phyloP scores from a whole-genome alignment of 1,139 yeast genomes.

The Protomyces inundatus region DNA sequence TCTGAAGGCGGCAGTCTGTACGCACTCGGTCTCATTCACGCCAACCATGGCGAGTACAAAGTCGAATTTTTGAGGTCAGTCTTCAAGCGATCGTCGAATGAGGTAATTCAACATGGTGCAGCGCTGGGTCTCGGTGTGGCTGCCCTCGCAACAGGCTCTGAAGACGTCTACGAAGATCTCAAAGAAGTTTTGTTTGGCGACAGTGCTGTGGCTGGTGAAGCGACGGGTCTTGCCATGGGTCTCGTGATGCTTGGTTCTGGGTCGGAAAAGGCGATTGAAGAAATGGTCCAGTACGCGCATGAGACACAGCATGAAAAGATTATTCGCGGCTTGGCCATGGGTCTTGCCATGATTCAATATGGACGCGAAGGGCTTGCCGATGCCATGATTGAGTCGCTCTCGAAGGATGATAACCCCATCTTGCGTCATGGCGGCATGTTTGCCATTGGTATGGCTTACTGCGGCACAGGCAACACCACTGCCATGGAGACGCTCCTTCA shows the following conservation, averaged over 20 bases:
- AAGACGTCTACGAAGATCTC: conserved; percentile 70
- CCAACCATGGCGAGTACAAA: conserved; percentile 92
- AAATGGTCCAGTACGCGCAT: conserved; percentile 86
- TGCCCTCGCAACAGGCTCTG: conserved; percentile 85
- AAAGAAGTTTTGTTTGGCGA: conserved; percentile 82
- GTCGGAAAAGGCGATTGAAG: conserved; percentile 61
- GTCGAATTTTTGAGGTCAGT: conserved; percentile 65
- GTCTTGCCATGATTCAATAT: conserved; percentile 78
- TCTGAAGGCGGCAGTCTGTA: conserved; percentile 94
- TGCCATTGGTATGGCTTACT: conserved; percentile 90
- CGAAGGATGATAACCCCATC: conserved; percentile 72
- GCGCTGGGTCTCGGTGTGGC: conserved; percentile 94
- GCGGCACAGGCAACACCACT: conserved; percentile 86
- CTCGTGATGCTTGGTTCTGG: conserved; percentile 94
- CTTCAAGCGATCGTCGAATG: conserved; percentile 46
- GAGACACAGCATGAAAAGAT: conserved; percentile 96
- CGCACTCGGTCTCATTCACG: conserved; percentile 89
- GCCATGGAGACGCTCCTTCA: conserved; percentile 85
- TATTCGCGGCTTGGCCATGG: conserved; percentile 83
- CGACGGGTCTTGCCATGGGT: conserved; percentile 96
- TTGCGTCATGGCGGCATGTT: conserved; percentile 95
- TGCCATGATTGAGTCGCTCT: conserved; percentile 57
- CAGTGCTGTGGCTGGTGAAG: conserved; percentile 92
- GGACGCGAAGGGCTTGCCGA: conserved; percentile 85
- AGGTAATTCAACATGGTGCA: conserved; percentile 91